Evolutionary conservation across 176 grass and related monocot species (phyloP).

Genomic region (Bromus sterilis): DNA sequence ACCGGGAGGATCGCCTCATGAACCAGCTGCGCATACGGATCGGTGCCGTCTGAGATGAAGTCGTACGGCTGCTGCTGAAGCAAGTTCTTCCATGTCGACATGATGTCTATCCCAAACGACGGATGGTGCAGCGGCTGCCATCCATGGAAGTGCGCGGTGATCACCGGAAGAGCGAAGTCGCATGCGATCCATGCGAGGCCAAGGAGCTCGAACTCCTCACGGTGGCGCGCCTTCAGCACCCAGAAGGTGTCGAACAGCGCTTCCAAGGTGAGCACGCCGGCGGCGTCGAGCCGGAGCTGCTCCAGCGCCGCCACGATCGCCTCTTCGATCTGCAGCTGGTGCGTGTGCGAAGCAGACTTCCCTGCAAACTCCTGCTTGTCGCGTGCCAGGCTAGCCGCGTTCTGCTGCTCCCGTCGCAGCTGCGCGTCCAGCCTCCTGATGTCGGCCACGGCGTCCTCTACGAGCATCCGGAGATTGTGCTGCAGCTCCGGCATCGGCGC

Average conservation of each 20-base stretch:
- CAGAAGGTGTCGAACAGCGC: slow-evolving; percentile 37
- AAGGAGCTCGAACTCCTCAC: slow-evolving; percentile 60
- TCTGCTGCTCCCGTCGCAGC: slow-evolving; percentile 52
- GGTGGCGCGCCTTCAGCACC: slow-evolving; percentile 37
- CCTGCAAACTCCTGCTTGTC: slow-evolving; percentile 50
- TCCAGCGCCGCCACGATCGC: slow-evolving; percentile 53
- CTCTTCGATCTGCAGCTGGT: slow-evolving; percentile 55
- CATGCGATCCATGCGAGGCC: slow-evolving; percentile 61
- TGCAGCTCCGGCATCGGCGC: slow-evolving; percentile 68
- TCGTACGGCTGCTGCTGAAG: slow-evolving; percentile 58
- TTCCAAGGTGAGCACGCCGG: slow-evolving; percentile 47
- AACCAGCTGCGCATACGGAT: slow-evolving; percentile 60
- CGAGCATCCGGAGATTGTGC: slow-evolving; percentile 58
- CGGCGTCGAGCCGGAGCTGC: slow-evolving; percentile 31
- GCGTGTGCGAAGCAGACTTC: slow-evolving; percentile 30
- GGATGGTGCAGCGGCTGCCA: slow-evolving; percentile 74
- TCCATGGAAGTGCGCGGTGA: slow-evolving; percentile 47
- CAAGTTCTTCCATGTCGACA: slow-evolving; percentile 53
- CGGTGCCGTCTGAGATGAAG: slow-evolving; percentile 25
- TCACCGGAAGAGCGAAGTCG: slow-evolving; percentile 40
- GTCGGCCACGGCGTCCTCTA: slow-evolving; percentile 49
- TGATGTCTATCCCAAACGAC: slow-evolving; percentile 38
- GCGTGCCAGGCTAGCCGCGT: slow-evolving; percentile 31
- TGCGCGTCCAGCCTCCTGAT: slow-evolving; percentile 43
- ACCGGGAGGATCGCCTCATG: slow-evolving; percentile 57